Conservation (phyloP, 1,139 yeast genomes). For the Yamadazyma epiphylla region DNA sequence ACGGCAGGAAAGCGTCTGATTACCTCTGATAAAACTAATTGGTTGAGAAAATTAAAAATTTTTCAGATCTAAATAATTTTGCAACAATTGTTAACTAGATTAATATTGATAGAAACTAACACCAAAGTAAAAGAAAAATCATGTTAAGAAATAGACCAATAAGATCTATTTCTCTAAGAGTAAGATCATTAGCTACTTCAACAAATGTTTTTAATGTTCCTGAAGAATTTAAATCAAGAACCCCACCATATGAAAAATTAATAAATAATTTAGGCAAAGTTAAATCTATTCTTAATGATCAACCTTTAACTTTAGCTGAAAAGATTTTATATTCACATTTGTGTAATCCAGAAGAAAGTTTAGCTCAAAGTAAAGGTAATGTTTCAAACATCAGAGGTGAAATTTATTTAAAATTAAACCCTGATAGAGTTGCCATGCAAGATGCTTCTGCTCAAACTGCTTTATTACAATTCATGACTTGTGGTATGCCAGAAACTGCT, state of each 20-base stretch:
- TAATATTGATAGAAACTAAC: too few species aligned
- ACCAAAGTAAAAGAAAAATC: background rate
- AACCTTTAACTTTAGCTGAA: conserved; percentile 89
- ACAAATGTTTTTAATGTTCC: conserved; percentile 45
- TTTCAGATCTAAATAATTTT: conserved; percentile 3
- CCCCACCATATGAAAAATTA: conserved; percentile 85
- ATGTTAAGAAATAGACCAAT: conserved; percentile 5
- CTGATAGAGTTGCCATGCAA: conserved; percentile 99
- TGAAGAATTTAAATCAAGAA: conserved; percentile 56
- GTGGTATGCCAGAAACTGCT: conserved; percentile 79
- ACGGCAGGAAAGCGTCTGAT: background rate
- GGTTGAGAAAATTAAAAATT: conserved; percentile 7
- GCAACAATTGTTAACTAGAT: too few species aligned
- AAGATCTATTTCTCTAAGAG: background rate
- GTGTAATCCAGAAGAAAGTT: conserved; percentile 77
- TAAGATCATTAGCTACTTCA: conserved; percentile 33
- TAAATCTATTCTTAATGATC: conserved; percentile 56
- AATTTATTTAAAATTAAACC: conserved; percentile 82
- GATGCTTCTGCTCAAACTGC: conserved; percentile 99
- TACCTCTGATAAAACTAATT: conserved; percentile 7
- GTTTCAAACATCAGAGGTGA: conserved; percentile 69
- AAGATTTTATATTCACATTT: conserved; percentile 90
- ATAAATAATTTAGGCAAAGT: conserved; percentile 61
- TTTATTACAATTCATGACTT: conserved; percentile 90
- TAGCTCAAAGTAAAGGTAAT: conserved; percentile 45